A percentile compares a stretch with the other conserved stretches of the same genome.
Conservation (phyloP, 2,329 filamentous ascomycete genomes). For the Dactylonectria estremocensis region DNA sequence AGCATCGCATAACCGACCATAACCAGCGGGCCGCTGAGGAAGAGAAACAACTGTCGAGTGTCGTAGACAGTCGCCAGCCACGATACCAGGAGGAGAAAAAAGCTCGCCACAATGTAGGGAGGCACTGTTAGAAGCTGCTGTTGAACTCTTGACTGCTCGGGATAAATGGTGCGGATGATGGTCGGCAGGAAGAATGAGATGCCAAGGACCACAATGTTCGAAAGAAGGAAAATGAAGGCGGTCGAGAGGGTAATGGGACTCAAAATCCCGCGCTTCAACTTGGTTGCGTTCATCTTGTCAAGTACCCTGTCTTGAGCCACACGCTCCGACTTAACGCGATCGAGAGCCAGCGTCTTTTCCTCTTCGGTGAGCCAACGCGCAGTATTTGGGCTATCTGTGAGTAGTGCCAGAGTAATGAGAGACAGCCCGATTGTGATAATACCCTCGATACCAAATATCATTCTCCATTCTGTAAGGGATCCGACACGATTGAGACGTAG, state of each 20-base stretch:
- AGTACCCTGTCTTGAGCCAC: constrained; percentile 71
- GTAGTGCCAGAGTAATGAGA: constrained; percentile 70
- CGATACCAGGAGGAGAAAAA: constrained; percentile 73
- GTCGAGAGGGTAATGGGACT: constrained; percentile 69
- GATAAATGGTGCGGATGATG: constrained; percentile 56
- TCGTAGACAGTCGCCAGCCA: constrained; percentile 73
- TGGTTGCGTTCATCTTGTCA: constrained; percentile 69
- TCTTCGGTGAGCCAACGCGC: constrained; percentile 73
- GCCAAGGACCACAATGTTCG: constrained; percentile 77
- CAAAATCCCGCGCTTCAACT: constrained; percentile 70
- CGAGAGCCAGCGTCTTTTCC: constrained; percentile 74
- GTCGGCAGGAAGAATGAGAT: constrained; percentile 76
- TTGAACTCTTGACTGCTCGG: constrained; percentile 17
- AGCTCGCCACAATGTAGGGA: constrained; percentile 76
- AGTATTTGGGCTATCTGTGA: constrained; percentile 76
- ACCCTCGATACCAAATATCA: constrained; percentile 79
- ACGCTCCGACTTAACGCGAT: constrained; percentile 70
- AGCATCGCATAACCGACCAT: constrained; percentile 81
- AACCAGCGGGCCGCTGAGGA: constrained; percentile 70
- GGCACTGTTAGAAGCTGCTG: constrained; percentile 81
- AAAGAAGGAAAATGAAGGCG: constrained; percentile 70
- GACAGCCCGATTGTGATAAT: constrained; percentile 68
- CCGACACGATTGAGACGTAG: constrained; percentile 70
- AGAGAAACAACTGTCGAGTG: constrained; percentile 72
- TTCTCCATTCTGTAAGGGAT: constrained; percentile 71